Evolutionary conservation across 1,139 yeast species (phyloP), one percentile per base, ranked within the genome.

Genomic region (Geotrichum klebahnii): DNA sequence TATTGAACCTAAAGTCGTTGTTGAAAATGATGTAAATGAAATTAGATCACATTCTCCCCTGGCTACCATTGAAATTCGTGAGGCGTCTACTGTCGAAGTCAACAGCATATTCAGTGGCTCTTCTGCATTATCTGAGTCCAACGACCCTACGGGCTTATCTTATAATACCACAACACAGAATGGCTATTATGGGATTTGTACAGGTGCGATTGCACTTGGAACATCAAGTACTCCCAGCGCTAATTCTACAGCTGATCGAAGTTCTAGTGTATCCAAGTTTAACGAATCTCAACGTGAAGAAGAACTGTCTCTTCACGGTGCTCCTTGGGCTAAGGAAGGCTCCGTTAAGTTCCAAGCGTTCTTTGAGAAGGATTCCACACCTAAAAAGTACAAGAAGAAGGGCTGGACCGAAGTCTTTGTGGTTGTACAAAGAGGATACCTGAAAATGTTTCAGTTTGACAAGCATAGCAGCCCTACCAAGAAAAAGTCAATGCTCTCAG

Each of bases 261-360:
- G 10, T 5, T 31, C 31, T 3, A 29, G 31, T 26, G 4, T 5
- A 12, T 39, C 43, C 3, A 5, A 6, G n/a, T 14, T 5, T 16
- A n/a, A 23, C 0, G 52, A 55, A 4, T 38, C 53, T 31, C 48
- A 55, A 16, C 55, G 38, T 20, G 57, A 72, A 54, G 75, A 79
- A 56, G 75, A 76, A 32, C 69, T 84, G 55, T 86, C 81, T 57
- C 71, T 81, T 41, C 75, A 76, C 48, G 94, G 92, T 0, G 79
- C 90, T 1, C 94, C 94, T 1, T 84, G 86, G 78, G 77, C 82
- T 53, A 83, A 84, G 62, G 94, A 85, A 67, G 94, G 95, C 0
- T 65, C 84, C 42, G 71, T 84, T 55, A 75, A 79, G 58, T 72
- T 76, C 61, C 76, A 74, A 57, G 69, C 75, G 16, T 62, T 72